Percentiles rank a stretch among this genome's conserved stretches.
Evolutionary conservation across 192 early-diverging fungal species (phyloP).

Genomic region (Rhizoclosmatium sp.): DNA sequence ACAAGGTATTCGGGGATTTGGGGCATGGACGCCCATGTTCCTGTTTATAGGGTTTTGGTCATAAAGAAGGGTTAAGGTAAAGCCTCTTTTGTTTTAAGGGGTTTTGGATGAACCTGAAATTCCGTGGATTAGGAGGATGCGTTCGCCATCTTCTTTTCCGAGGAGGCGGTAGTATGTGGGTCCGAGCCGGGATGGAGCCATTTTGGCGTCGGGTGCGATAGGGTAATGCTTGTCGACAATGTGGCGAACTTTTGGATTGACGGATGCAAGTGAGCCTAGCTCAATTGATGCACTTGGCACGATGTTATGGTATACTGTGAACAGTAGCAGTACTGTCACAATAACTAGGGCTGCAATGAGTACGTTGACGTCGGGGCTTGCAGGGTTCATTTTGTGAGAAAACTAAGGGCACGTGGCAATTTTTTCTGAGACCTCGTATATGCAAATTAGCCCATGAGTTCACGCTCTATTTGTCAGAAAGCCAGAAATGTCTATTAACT

Average conservation of each 20-base stretch:
- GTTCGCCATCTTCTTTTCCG: neutral
- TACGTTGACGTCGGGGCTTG: too few relatives aligned
- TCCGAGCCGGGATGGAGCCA: neutral
- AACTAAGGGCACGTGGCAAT: too few relatives aligned
- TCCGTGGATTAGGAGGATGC: neutral
- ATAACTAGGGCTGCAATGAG: too few relatives aligned
- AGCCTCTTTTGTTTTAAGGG: neutral
- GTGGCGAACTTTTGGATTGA: neutral
- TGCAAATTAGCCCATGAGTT: too few relatives aligned
- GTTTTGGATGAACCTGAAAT: neutral
- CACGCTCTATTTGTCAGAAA: too few relatives aligned
- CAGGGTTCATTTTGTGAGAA: too few relatives aligned
- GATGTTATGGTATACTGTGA: neutral
- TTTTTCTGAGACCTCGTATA: too few relatives aligned
- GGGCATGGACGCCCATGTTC: slow-evolving; percentile 36
- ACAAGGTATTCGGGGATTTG: neutral
- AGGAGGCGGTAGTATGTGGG: neutral
- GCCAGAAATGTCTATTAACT: too few relatives aligned
- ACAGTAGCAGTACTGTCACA: too few relatives aligned
- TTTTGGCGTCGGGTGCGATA: neutral
- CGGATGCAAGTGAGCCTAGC: neutral
- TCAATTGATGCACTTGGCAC: neutral
- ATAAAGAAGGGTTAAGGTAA: neutral
- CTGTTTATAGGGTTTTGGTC: neutral
- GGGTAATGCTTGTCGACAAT: neutral